phyloP scores from a whole-genome alignment of 2,329 filamentous ascomycete genomes.

The Thyridium curvatum region DNA sequence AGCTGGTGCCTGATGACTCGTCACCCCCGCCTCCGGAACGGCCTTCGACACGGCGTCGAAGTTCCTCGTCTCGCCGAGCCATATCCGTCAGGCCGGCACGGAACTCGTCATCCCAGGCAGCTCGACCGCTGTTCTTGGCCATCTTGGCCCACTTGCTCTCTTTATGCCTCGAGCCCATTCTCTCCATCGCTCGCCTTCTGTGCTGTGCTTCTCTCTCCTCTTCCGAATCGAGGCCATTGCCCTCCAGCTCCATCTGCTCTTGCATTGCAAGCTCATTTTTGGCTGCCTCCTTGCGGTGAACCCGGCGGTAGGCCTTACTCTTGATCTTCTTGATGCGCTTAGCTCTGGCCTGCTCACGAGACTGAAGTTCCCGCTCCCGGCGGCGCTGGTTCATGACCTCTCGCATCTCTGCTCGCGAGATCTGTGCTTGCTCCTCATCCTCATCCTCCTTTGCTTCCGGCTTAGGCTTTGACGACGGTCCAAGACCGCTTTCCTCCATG shows the following conservation, averaged over 20 bases:
- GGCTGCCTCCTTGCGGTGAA: constrained; percentile 71
- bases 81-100: constrained; percentile 72
- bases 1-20: constrained; percentile 42
- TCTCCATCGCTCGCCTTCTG: constrained; percentile 71
- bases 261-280: constrained; percentile 46
- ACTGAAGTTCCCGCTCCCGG: constrained; percentile 75
- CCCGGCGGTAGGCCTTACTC: constrained; percentile 87
- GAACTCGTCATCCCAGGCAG: constrained; percentile 85
- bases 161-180: constrained; percentile 78
- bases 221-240: constrained; percentile 57
- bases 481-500: constrained; percentile 80
- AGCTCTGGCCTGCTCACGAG: constrained; percentile 79
- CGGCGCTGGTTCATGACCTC: constrained; percentile 69
- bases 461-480: constrained; percentile 29
- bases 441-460: constrained; percentile 48
- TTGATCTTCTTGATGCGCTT: constrained; percentile 99
- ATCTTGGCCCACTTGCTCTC: constrained; percentile 92
- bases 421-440: constrained; percentile 64
- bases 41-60: constrained; percentile 73
- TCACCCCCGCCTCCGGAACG: constrained; percentile 35
- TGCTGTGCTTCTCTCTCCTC: constrained; percentile 61
- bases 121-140: constrained; percentile 69
- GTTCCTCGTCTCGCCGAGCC: constrained; percentile 75
- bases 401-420: constrained; percentile 63
- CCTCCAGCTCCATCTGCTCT: constrained; percentile 45